A percentile compares a stretch with the other conserved stretches of the same genome.
These are phyloP conservation scores for Pelargonium cotyledonis DNA, from an alignment of 441 rosid genomes.

Conservation along the genomic window DNA sequence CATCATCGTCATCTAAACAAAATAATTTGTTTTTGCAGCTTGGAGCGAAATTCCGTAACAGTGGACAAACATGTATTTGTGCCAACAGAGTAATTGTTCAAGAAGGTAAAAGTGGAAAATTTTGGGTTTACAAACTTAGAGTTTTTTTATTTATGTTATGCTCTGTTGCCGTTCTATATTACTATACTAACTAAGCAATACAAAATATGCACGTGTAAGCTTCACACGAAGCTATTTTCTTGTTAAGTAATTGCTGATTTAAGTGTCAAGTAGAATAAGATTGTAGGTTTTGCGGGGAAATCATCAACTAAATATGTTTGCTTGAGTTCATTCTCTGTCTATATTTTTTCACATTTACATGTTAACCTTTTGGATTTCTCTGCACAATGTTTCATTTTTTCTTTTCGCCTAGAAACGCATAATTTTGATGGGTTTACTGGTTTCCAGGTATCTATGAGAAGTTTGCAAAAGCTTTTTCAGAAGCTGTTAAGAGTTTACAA, in stretches of 20 bases:
- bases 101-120: constrained; percentile 53
- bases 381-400: too few species aligned
- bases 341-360: too few species aligned
- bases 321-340: too few species aligned
- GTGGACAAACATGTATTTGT: constrained; percentile 97
- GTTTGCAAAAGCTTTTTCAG: constrained; percentile 71
- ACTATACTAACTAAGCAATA: background rate
- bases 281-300: too few species aligned
- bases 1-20: background rate
- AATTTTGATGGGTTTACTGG: background rate
- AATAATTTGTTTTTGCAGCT: constrained; percentile 49
- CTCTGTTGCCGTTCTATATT: background rate
- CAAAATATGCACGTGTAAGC: background rate
- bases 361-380: too few species aligned
- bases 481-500: constrained; percentile 72
- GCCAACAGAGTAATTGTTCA: constrained; percentile 87
- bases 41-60: constrained; percentile 87
- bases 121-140: background rate
- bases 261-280: too few species aligned
- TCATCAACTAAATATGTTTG: too few species aligned
- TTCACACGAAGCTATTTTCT: background rate
- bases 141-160: background rate
- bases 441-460: constrained; percentile 83
- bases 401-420: too few species aligned
- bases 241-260: background rate